phyloP scores from a whole-genome alignment of 2,329 filamentous ascomycete genomes.

The Aspergillus arachidicola region DNA sequence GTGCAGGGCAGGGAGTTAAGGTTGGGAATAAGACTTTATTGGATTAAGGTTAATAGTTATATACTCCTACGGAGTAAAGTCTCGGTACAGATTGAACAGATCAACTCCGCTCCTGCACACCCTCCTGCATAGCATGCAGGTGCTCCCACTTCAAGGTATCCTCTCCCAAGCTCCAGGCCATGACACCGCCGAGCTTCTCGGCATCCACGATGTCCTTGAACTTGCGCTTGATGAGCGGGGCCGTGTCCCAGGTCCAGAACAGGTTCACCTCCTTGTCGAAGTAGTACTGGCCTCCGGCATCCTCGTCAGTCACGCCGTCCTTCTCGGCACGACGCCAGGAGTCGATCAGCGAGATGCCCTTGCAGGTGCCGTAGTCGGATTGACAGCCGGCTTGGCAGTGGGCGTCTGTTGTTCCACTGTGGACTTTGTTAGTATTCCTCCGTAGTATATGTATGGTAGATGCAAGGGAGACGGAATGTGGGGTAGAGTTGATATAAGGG shows the following conservation, averaged over 20 bases:
- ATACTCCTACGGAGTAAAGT: too few relatives aligned
- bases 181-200: constrained; percentile 66
- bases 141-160: constrained; percentile 55
- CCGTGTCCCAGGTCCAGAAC: constrained; percentile 77
- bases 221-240: constrained; percentile 62
- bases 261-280: constrained; percentile 61
- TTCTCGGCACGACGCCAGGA: constrained; percentile 62
- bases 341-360: constrained; percentile 52
- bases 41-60: too few relatives aligned
- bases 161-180: constrained; percentile 75
- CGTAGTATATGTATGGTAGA: neutral
- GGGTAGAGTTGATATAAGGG: too few relatives aligned
- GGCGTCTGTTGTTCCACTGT: constrained; percentile 35
- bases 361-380: constrained; percentile 43
- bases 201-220: constrained; percentile 61
- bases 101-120: constrained; percentile 20
- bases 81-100: too few relatives aligned
- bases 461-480: neutral
- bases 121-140: constrained; percentile 46
- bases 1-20: neutral
- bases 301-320: constrained; percentile 59
- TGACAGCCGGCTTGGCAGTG: constrained; percentile 38
- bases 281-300: constrained; percentile 67
- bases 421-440: constrained; percentile 15
- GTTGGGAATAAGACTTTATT: neutral